phyloP scores from a whole-genome alignment of 2,329 filamentous ascomycete genomes.

The Stemphylium lycopersici region DNA sequence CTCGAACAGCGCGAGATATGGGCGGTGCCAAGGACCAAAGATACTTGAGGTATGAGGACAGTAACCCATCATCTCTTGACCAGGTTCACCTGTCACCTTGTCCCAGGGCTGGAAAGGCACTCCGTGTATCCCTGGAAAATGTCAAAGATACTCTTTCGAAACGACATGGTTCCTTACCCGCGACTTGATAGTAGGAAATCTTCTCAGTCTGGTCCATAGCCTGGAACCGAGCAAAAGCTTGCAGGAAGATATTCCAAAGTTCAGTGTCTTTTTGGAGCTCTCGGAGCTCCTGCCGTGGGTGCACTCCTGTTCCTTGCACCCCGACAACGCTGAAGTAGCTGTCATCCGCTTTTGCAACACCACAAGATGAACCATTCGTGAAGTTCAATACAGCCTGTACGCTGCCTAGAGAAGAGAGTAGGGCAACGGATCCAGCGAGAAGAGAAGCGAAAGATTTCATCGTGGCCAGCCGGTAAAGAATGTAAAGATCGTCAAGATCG shows the following conservation, averaged over 20 bases:
- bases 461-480: constrained; percentile 36
- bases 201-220: constrained; percentile 40
- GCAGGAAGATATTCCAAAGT: constrained; percentile 42
- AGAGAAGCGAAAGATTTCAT: constrained; percentile 38
- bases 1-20: constrained; percentile 43
- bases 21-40: constrained; percentile 42
- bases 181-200: constrained; percentile 41
- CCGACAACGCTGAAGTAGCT: constrained; percentile 43
- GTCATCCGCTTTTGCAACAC: constrained; percentile 26
- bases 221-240: constrained; percentile 39
- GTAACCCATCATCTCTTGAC: constrained; percentile 34
- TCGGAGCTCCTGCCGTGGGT: constrained; percentile 36
- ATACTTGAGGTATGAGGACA: constrained; percentile 40
- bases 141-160: not conserved
- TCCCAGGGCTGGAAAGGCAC: constrained; percentile 40
- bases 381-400: constrained; percentile 24
- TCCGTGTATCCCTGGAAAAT: constrained; percentile 36
- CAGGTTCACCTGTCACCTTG: constrained; percentile 26
- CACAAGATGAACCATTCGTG: constrained; percentile 30
- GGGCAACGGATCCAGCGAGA: constrained; percentile 19
- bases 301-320: constrained; percentile 38
- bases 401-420: constrained; percentile 25
- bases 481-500: constrained; percentile 32
- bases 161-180: constrained; percentile 25
- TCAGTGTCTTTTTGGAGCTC: constrained; percentile 40